Conservation (phyloP, 192 early-diverging fungal species). For the Lobulomyces angularis region DNA sequence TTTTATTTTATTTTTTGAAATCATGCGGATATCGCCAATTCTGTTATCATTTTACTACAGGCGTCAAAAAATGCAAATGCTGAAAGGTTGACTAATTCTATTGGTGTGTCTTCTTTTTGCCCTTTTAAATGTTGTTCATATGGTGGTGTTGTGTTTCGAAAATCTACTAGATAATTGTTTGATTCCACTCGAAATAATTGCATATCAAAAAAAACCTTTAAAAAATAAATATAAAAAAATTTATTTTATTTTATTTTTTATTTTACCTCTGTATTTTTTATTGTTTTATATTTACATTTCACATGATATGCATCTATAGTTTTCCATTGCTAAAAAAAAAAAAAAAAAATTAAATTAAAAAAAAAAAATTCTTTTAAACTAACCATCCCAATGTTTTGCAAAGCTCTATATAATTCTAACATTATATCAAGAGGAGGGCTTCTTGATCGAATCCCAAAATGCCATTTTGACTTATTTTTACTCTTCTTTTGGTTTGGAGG, state of each 20-base stretch:
- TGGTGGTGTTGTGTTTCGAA: conserved; percentile 58
- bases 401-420: conserved; percentile 89
- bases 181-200: conserved; percentile 86
- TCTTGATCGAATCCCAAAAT: conserved; percentile 92
- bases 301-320: conserved; percentile 79
- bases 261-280: too few relatives aligned
- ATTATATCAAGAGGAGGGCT: conserved; percentile 89
- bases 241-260: too few relatives aligned
- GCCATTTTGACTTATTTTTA: conserved; percentile 75
- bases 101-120: conserved; percentile 15
- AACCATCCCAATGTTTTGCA: conserved; percentile 80
- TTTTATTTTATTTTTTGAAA: too few relatives aligned
- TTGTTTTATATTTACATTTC: conserved; percentile 49
- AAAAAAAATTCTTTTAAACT: too few relatives aligned
- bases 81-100: conserved; percentile 28
- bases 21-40: conserved; percentile 67
- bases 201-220: too few relatives aligned
- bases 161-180: conserved; percentile 91
- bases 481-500: conserved; percentile 8
- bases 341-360: neutral
- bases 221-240: too few relatives aligned
- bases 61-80: conserved; percentile 93
- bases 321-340: conserved; percentile 61
- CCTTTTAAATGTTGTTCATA: conserved; percentile 13
- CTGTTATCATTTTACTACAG: conserved; percentile 84